These are phyloP conservation scores for Geotrichum aggregatum DNA, from an alignment of 1,139 yeast genomes.

Conservation along the genomic window DNA sequence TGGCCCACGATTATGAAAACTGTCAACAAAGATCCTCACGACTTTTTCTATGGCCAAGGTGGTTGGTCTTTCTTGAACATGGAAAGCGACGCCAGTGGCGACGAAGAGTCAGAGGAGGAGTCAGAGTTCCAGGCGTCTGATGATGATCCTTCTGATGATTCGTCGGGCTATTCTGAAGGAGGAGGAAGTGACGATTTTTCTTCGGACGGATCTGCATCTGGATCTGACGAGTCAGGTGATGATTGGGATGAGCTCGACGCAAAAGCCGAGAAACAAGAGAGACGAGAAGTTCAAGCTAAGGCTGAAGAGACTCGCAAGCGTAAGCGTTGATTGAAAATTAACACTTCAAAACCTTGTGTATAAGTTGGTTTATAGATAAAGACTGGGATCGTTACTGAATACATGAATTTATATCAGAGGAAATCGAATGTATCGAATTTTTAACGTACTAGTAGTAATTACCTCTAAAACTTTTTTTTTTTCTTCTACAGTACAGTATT, in stretches of 20 bases:
- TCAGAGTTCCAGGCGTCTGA: conserved; percentile 39
- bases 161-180: conserved; percentile 28
- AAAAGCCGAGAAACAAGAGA: conserved; percentile 36
- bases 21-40: conserved; percentile 85
- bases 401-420: neutral
- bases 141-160: conserved; percentile 32
- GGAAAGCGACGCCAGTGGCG: conserved; percentile 53
- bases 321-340: conserved; percentile 15
- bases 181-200: conserved; percentile 24
- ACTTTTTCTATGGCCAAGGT: conserved; percentile 79
- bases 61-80: conserved; percentile 88
- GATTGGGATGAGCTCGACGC: conserved; percentile 42
- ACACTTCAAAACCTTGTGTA: neutral
- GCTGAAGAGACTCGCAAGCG: conserved; percentile 21
- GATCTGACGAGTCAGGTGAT: conserved; percentile 37
- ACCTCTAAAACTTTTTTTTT: no score
- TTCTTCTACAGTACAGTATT: neutral
- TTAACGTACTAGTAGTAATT: no score
- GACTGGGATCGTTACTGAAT: no score
- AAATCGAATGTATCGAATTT: no score
- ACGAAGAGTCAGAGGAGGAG: conserved; percentile 44
- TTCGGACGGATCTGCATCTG: conserved; percentile 24
- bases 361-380: neutral
- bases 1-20: conserved; percentile 97
- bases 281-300: conserved; percentile 24